These are phyloP conservation scores for Stephania cephalantha DNA, from an alignment of 164 flowering plant species.

Conservation along the genomic window DNA sequence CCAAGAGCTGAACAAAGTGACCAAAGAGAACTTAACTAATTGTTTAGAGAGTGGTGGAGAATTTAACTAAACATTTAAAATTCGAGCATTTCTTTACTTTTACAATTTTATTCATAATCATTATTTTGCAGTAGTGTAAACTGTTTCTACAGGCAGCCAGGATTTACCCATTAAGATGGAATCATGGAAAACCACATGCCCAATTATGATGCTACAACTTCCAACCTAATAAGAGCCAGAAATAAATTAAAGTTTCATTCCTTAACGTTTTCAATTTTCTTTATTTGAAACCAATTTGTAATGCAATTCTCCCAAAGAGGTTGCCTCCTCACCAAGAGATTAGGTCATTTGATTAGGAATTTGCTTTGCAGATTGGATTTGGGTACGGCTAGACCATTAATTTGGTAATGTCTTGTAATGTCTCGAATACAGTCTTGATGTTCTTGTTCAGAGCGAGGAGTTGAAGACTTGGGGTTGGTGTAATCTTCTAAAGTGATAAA, in stretches of 20 bases:
- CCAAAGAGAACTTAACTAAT: neutral
- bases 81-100: too few species aligned
- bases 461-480: too few species aligned
- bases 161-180: neutral
- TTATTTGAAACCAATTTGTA: neutral
- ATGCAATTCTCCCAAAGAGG: neutral
- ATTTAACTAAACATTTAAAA: neutral
- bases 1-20: neutral
- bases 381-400: too few species aligned
- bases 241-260: neutral
- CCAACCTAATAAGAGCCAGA: neutral
- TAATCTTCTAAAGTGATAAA: too few species aligned
- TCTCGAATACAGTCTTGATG: too few species aligned
- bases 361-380: neutral
- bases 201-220: neutral
- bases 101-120: neutral
- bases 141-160: neutral
- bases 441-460: too few species aligned
- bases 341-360: neutral
- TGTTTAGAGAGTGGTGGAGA: neutral
- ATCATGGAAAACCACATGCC: neutral
- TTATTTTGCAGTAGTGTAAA: neutral
- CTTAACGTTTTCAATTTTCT: neutral
- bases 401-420: too few species aligned
- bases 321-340: neutral